These are phyloP conservation scores for Neurospora sp. DNA, from an alignment of 495 filamentous ascomycete species.

Conservation along the genomic window DNA sequence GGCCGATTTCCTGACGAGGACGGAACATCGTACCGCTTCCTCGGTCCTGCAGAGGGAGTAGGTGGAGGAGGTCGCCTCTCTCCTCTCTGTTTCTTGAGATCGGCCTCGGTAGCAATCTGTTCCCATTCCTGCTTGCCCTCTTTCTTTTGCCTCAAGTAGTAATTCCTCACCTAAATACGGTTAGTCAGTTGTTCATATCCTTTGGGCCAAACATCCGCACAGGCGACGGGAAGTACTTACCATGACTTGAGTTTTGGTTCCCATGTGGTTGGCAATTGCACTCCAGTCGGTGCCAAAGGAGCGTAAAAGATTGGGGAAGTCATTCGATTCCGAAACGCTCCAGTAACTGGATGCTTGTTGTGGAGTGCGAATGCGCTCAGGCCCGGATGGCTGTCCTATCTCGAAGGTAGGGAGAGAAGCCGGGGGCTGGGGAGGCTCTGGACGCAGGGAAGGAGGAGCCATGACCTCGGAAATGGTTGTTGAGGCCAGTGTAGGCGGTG, in stretches of 20 bases:
- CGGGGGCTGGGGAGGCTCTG: conserved; percentile 33
- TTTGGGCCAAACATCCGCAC: background rate
- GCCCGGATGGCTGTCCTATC: conserved; percentile 24
- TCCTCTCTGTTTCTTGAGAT: conserved; percentile 56
- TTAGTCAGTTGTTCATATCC: conserved; percentile 12
- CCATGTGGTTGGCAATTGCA: conserved; percentile 76
- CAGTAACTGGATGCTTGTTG: conserved; percentile 84
- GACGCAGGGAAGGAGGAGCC: conserved; percentile 38
- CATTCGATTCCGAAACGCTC: conserved; percentile 83
- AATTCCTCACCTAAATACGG: conserved; percentile 72
- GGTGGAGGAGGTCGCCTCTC: conserved; percentile 65
- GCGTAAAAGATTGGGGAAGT: conserved; percentile 67
- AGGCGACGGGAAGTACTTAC: conserved; percentile 37
- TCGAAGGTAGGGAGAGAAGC: conserved; percentile 30
- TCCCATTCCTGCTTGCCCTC: conserved; percentile 54
- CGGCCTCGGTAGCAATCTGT: conserved; percentile 56
- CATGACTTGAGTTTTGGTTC: conserved; percentile 89
- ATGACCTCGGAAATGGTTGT: conserved; percentile 35
- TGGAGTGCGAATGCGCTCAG: conserved; percentile 39
- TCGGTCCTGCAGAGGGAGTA: conserved; percentile 40
- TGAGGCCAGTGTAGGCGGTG: conserved; percentile 17
- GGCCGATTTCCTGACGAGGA: conserved; percentile 45
- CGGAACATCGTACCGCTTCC: conserved; percentile 40
- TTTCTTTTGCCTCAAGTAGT: conserved; percentile 71
- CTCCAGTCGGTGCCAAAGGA: conserved; percentile 86